A percentile compares a stretch with the other conserved stretches of the same genome.
phyloP scores from a whole-genome alignment of 805 yeast genomes.

The Candida hispaniensis region DNA sequence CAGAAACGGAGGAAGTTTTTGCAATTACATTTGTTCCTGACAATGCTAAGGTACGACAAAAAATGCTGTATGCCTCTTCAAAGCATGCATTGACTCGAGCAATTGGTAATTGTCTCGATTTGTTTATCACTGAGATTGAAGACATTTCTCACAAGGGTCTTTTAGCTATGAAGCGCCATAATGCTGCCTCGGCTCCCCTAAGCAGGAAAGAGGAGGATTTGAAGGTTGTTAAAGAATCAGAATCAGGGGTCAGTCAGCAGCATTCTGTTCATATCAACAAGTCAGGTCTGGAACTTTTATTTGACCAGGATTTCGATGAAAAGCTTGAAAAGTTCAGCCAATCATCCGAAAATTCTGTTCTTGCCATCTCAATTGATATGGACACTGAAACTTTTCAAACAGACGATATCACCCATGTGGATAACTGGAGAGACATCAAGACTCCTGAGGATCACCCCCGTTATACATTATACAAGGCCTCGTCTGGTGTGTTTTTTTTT shows the following conservation, averaged over 20 bases:
- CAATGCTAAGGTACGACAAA: slow-evolving; percentile 62
- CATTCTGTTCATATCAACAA: slow-evolving; percentile 9
- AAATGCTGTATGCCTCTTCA: slow-evolving; percentile 91
- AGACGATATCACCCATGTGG: slow-evolving; percentile 1
- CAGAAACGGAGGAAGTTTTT: slow-evolving; percentile 24
- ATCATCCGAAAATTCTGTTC: slow-evolving; percentile 8
- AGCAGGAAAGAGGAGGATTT: slow-evolving; percentile 50
- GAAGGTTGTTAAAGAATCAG: slow-evolving; percentile 23
- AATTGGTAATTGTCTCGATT: slow-evolving; percentile 50
- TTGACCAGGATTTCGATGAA: slow-evolving; percentile 5
- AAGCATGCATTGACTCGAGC: slow-evolving; percentile 65
- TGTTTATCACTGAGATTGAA: slow-evolving; percentile 46
- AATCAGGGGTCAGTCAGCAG: slow-evolving; percentile 6
- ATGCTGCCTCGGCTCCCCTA: slow-evolving; percentile 36
- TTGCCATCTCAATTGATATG: slow-evolving; percentile 11
- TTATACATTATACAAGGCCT: slow-evolving; percentile 12
- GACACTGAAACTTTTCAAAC: slow-evolving; percentile 12
- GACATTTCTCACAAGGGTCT: slow-evolving; percentile 47
- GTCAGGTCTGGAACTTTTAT: slow-evolving; percentile 6
- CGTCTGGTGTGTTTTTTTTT: slow-evolving; percentile 41
- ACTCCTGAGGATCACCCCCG: slow-evolving; percentile 10
- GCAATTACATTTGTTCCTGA: slow-evolving; percentile 81
- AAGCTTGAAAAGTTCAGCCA: slow-evolving; percentile 1
- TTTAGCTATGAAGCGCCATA: slow-evolving; percentile 32
- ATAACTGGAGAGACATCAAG: slow-evolving; percentile 14